Evolutionary conservation across 2,329 filamentous ascomycete species (phyloP), one percentile per base, ranked within the genome.

Genomic region (Alternaria conjuncta): DNA sequence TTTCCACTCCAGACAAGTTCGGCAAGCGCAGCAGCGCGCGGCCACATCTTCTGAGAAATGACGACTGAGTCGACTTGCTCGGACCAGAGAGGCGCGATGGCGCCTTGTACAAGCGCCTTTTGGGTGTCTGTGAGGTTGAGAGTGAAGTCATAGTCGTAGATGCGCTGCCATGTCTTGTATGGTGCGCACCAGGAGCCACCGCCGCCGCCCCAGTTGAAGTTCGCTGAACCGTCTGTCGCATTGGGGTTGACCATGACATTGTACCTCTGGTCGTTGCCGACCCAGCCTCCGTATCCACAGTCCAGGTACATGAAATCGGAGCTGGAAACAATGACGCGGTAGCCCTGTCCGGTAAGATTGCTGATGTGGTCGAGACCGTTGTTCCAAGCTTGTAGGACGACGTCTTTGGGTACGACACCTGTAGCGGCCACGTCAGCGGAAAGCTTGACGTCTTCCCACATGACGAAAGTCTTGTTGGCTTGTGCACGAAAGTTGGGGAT

Each of bases 91-190:
- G 85, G 84, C 0, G 85, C 82, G 41, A 84, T 81, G 26, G 82
- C 84, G n/a, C 86, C 86, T 20, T 86, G 79, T 20, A 88, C 72
- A 58, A 85, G 86, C 51, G 80, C 76, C 41, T 82, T 82, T 67
- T 88, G 81, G 0, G 73, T 66, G 0, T 76, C 77, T 1, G 84
- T 85, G 8, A 87, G 81, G 66, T 83, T 83, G 49, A 74, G 65
- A 0, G 84, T 84, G 72, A 87, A 87, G 77, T 88, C 86, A 73
- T 84, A 87, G 80, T 86, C 81, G 77, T 88, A 88, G 76, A 88
- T 87, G 53, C 86, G 85, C 73, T 87, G 86, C 85, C 85, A 88
- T 20, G 85, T 86, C 75, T 88, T 88, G 81, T 87, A 88, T 0
- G 86, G 86, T 0, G 82, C 83, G 70, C 86, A 88, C 86, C 86